Conservation (phyloP, 2,329 filamentous ascomycete species). For the Venturia oleaginea region DNA sequence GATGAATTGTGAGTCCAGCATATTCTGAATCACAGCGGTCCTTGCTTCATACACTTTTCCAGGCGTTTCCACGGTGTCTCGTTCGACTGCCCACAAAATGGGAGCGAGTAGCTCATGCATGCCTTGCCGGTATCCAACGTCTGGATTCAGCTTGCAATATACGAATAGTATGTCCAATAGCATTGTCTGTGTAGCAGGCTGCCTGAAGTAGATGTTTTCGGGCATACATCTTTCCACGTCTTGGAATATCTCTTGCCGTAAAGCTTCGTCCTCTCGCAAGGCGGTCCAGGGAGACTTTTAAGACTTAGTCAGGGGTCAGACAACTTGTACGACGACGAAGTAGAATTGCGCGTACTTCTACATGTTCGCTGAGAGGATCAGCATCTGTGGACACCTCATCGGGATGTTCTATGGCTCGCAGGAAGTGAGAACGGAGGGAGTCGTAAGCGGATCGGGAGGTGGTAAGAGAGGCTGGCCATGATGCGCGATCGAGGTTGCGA, state of each 20-base stretch:
- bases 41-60: slow-evolving; percentile 22
- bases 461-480: slow-evolving; percentile 60
- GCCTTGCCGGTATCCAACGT: slow-evolving; percentile 87
- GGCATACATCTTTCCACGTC: slow-evolving; percentile 88
- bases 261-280: slow-evolving; percentile 72
- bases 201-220: slow-evolving; percentile 82
- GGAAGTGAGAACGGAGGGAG: slow-evolving; percentile 61
- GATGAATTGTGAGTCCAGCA: slow-evolving; percentile 63
- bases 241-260: slow-evolving; percentile 83
- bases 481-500: slow-evolving; percentile 52
- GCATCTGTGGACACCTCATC: slow-evolving; percentile 65
- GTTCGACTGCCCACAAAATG: slow-evolving; percentile 72
- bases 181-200: slow-evolving; percentile 66
- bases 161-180: slow-evolving; percentile 87
- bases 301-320: slow-evolving; percentile 40
- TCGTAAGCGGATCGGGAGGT: slow-evolving; percentile 67
- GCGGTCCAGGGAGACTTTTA: slow-evolving; percentile 80
- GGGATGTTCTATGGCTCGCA: slow-evolving; percentile 76
- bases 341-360: slow-evolving; percentile 41
- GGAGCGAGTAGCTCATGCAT: slow-evolving; percentile 97
- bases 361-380: slow-evolving; percentile 82
- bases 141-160: slow-evolving; percentile 85
- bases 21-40: slow-evolving; percentile 41
- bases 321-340: slow-evolving; percentile 20
- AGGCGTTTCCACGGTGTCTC: slow-evolving; percentile 55